phyloP scores from a whole-genome alignment of 495 filamentous ascomycete genomes.

The Lophiotrema nucula region DNA sequence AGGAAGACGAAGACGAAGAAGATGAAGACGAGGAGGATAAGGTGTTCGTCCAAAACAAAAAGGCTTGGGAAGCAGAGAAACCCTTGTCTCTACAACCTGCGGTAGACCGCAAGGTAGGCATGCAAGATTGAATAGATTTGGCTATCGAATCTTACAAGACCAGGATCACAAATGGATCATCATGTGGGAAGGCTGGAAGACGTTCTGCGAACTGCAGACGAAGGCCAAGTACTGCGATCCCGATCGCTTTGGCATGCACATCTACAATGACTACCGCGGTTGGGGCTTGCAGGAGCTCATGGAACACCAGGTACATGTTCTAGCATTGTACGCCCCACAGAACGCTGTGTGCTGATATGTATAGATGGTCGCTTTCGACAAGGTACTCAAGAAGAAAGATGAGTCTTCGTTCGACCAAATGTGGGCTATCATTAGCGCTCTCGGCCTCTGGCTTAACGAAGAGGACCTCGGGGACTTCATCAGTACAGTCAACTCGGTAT shows the following conservation, averaged over 20 bases:
- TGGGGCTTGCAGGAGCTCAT: conserved; percentile 46
- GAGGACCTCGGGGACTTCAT: background rate
- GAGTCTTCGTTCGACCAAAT: background rate
- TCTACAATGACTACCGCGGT: conserved; percentile 43
- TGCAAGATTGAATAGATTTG: no score
- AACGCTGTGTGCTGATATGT: background rate
- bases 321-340: background rate
- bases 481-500: background rate
- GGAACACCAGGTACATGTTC: conserved; percentile 40
- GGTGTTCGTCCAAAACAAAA: background rate
- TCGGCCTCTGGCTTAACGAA: conserved; percentile 1
- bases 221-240: conserved; percentile 39
- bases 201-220: background rate
- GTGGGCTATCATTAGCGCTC: conserved; percentile 9
- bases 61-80: no score
- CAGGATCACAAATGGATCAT: conserved; percentile 23
- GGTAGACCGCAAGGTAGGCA: no score
- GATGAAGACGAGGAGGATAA: background rate
- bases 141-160: background rate
- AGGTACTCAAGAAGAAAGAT: conserved; percentile 22
- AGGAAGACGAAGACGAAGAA: background rate
- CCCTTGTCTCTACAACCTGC: no score
- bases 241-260: conserved; percentile 45
- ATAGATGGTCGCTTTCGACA: conserved; percentile 42
- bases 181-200: background rate